Conservation (phyloP, 805 yeast genomes). For the Tetrapisispora phaffii region DNA sequence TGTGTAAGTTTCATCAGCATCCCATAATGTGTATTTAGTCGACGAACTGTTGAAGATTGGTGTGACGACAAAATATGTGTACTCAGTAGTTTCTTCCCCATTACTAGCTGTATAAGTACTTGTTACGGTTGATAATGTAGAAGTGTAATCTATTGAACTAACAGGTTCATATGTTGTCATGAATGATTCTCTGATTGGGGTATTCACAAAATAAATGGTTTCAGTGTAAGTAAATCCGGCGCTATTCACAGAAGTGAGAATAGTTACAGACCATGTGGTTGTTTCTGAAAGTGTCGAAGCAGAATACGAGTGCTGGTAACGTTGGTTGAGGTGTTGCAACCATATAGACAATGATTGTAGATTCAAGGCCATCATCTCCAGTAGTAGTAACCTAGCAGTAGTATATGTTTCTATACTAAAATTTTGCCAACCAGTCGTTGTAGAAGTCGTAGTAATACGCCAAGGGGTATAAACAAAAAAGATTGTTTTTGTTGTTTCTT, state of each 20-base stretch:
- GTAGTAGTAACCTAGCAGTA: background rate
- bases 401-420: background rate
- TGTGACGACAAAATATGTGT: no score
- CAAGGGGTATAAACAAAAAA: background rate
- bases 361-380: background rate
- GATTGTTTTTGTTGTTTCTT: background rate
- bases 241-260: background rate
- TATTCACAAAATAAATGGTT: background rate
- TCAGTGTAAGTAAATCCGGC: background rate
- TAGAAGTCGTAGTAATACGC: background rate
- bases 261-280: background rate
- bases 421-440: background rate
- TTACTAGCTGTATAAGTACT: no score
- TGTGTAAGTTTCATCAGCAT: background rate
- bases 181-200: background rate
- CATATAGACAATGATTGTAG: conserved; percentile 2
- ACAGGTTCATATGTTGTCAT: background rate
- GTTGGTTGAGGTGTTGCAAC: conserved; percentile 1
- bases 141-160: background rate
- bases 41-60: no score
- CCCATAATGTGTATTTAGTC: no score
- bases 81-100: no score
- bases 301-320: background rate
- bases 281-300: background rate
- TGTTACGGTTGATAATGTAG: no score